phyloP scores from a whole-genome alignment of 352 stramenopile species.

The Globisporangium radiosum region DNA sequence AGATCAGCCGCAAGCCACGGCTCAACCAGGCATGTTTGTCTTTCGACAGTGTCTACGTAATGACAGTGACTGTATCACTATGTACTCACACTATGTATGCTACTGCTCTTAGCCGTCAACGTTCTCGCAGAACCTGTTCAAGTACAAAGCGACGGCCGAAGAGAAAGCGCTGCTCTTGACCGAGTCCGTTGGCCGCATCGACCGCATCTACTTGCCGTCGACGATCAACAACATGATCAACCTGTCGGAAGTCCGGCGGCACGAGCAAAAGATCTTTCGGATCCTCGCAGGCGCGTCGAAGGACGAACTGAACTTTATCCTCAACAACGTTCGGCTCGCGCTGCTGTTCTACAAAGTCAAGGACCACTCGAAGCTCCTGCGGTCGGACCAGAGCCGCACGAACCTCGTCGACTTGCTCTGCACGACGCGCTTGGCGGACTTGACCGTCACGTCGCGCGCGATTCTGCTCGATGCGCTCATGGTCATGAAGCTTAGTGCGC shows the following conservation, averaged over 20 bases:
- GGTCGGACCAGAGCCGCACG: slow-evolving; percentile 84
- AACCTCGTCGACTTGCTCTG: slow-evolving; percentile 94
- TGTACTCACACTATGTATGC: not conserved
- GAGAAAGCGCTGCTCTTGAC: slow-evolving; percentile 70
- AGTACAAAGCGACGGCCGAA: slow-evolving; percentile 76
- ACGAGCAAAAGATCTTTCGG: slow-evolving; percentile 94
- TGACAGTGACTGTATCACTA: too few relatives aligned
- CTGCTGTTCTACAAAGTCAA: slow-evolving; percentile 99
- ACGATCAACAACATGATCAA: slow-evolving; percentile 90
- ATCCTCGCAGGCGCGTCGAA: slow-evolving; percentile 93
- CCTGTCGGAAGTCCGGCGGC: slow-evolving; percentile 61
- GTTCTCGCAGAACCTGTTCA: slow-evolving; percentile 74
- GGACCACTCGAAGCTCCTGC: slow-evolving; percentile 64
- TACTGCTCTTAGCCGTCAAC: slow-evolving; percentile 23
- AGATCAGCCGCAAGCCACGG: slow-evolving; percentile 55
- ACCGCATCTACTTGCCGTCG: slow-evolving; percentile 79
- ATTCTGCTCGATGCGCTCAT: slow-evolving; percentile 95
- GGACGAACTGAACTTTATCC: slow-evolving; percentile 96
- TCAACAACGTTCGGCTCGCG: slow-evolving; percentile 92
- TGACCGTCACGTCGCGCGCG: slow-evolving; percentile 90
- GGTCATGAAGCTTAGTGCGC: slow-evolving; percentile 95
- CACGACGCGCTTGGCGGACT: slow-evolving; percentile 86
- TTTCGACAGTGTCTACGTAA: not conserved
- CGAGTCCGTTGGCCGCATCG: slow-evolving; percentile 68
- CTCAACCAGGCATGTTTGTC: slow-evolving; percentile 29